Conservation (phyloP, 78 protist species). For the Tieghemostelium lacteum region DNA sequence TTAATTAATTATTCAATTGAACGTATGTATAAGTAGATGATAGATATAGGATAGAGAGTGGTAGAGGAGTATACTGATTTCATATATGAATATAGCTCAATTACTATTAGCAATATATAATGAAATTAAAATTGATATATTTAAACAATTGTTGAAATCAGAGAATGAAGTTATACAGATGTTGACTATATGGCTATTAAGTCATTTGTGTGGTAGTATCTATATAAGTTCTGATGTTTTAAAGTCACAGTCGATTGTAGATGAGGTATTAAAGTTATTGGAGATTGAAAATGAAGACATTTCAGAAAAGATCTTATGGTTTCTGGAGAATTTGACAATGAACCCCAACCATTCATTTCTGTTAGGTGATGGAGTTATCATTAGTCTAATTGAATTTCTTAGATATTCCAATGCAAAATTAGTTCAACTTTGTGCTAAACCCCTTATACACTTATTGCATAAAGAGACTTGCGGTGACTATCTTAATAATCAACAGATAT, state of each 20-base stretch:
- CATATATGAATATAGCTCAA: background rate
- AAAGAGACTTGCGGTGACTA: constrained; percentile 70
- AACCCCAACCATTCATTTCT: constrained; percentile 26
- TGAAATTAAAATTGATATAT: constrained; percentile 10
- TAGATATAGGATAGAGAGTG: background rate
- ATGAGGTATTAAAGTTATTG: background rate
- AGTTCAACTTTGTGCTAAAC: constrained; percentile 1
- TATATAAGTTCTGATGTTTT: constrained; percentile 40
- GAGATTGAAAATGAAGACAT: constrained; percentile 53
- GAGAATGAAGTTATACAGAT: constrained; percentile 69
- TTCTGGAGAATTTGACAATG: constrained; percentile 50
- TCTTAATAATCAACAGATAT: constrained; percentile 56
- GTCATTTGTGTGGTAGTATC: constrained; percentile 45
- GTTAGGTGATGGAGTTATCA: constrained; percentile 27
- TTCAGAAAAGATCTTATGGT: constrained; percentile 50
- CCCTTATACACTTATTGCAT: constrained; percentile 53
- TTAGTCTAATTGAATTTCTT: constrained; percentile 15
- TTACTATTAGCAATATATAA: constrained; percentile 6
- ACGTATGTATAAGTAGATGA: constrained; percentile 8
- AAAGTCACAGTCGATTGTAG: constrained; percentile 29
- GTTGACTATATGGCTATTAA: constrained; percentile 60
- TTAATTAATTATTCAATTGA: constrained; percentile 63
- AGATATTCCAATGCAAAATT: background rate
- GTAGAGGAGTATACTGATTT: background rate
- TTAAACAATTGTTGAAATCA: constrained; percentile 54